Evolutionary conservation across 2,329 filamentous ascomycete species (phyloP), one percentile per base, ranked within the genome.

Genomic region (Hirsutella rhossiliensis): DNA sequence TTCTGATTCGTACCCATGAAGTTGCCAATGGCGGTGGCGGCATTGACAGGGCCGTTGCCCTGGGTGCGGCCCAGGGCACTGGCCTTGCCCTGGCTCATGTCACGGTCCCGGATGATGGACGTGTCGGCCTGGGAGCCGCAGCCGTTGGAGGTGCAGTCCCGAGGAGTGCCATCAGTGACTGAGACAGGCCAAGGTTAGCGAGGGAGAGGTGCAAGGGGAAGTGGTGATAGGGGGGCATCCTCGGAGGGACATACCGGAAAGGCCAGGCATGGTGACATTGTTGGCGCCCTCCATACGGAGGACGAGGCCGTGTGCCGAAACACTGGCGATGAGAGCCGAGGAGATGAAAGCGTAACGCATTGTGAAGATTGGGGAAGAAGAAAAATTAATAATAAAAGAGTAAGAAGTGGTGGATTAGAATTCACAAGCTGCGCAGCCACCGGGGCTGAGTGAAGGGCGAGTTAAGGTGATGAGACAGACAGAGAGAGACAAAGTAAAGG

Each of bases 71-170:
- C 80, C n/a, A 84, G 71, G 42, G 80, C 70, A 31, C 75, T 76
- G 32, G 54, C 58, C 52, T 71, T 67, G 53, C 63, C 66, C 41
- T 64, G 71, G 34, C 64, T 63, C 45, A 84, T 69, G 62, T 83
- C 80, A 12, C 65, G 61, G 47, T 73, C 62, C 32, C 79, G 75
- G 62, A 84, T 82, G 66, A 84, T 82, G 59, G 79, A 69, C n/a
- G 80, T 84, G 56, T 84, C 80, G 47, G 73, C 76, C 59, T 84
- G 73, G n/a, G 79, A 72, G 46, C 80, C 80, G 56, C 78, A 83
- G 39, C 59, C 50, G 52, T 79, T 76, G 53, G 65, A 67, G 42
- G 74, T 67, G 60, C 79, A 84, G 63, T 84, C 78, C 55, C 80
- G 78, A 42, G 79, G 80, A 48, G 80, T 83, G 54, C 78, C 79